Percentiles rank a stretch among this genome's conserved stretches.
Evolutionary conservation across 2,329 filamentous ascomycete genomes (phyloP).

Genomic region (Ceratocystis lukuohia): DNA sequence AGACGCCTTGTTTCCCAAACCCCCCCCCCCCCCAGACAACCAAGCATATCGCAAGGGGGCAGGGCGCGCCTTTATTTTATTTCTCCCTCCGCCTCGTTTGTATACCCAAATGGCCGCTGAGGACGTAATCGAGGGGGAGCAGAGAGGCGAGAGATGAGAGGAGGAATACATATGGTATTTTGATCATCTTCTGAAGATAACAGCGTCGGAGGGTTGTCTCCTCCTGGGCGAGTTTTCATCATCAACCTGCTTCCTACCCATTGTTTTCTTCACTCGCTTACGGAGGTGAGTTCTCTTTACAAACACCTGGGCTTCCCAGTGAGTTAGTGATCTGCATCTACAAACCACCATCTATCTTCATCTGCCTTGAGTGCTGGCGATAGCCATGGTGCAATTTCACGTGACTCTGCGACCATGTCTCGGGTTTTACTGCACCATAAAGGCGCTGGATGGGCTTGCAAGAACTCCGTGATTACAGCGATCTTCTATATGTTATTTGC

Average conservation of each 20-base stretch:
- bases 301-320: neutral
- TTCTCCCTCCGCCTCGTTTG: neutral
- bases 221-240: neutral
- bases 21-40: too few relatives aligned
- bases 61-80: neutral
- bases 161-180: neutral
- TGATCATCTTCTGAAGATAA: neutral
- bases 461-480: neutral
- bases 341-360: neutral
- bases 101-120: neutral
- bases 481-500: too few relatives aligned
- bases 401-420: neutral
- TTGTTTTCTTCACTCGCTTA: constrained; percentile 7
- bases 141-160: neutral
- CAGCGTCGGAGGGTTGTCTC: neutral
- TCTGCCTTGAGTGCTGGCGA: neutral
- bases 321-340: neutral
- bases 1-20: neutral
- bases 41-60: too few relatives aligned
- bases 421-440: neutral
- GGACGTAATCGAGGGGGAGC: neutral
- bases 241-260: neutral
- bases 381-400: neutral
- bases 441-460: neutral
- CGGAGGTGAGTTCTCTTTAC: neutral